phyloP scores from a whole-genome alignment of 371 early-diverging fungal genomes.

The Mucor ambiguus region DNA sequence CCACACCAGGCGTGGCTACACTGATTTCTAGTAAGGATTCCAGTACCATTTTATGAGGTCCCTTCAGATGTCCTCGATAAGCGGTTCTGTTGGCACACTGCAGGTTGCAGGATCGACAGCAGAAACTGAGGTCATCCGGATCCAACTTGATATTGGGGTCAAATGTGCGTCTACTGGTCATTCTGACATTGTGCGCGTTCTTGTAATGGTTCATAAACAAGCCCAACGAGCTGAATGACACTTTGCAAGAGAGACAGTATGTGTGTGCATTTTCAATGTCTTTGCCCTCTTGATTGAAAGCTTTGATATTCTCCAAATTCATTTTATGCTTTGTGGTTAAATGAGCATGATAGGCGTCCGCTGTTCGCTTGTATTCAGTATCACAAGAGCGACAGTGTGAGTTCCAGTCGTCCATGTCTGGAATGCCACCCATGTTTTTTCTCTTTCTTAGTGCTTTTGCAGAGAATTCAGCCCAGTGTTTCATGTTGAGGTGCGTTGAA shows the following conservation, averaged over 20 bases:
- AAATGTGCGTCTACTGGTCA: neutral
- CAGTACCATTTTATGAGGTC: neutral
- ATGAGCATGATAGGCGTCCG: neutral
- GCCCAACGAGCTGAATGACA: neutral
- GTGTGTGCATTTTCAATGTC: neutral
- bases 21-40: neutral
- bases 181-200: neutral
- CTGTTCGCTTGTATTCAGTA: neutral
- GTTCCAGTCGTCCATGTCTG: neutral
- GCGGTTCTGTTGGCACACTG: neutral
- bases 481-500: neutral
- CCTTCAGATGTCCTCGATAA: neutral
- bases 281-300: neutral
- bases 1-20: neutral
- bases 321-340: neutral
- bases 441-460: neutral
- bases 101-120: neutral
- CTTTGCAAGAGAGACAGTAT: neutral
- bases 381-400: neutral
- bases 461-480: neutral
- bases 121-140: neutral
- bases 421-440: neutral
- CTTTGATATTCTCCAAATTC: neutral
- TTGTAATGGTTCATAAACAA: neutral
- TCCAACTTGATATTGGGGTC: conserved; percentile 3